phyloP scores from a whole-genome alignment of 306 rosid genomes.

The Pterocarpus macrocarpus region DNA sequence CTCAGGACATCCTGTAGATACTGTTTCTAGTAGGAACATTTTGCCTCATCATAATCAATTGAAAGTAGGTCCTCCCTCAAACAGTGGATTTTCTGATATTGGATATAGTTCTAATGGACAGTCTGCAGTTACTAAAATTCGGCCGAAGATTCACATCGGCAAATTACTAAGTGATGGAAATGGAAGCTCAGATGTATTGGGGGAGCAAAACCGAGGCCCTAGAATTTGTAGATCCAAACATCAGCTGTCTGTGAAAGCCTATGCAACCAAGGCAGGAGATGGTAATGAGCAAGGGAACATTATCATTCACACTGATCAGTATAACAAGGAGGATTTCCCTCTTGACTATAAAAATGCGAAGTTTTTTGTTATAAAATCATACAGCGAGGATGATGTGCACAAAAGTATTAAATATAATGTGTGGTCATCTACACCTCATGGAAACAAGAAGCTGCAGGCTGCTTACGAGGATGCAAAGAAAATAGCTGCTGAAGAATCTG shows the following conservation, averaged over 20 bases:
- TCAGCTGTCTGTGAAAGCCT: slow-evolving; percentile 73
- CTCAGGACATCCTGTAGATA: slow-evolving; percentile 59
- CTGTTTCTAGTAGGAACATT: slow-evolving; percentile 61
- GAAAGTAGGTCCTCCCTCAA: slow-evolving; percentile 56
- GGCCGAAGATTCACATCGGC: slow-evolving; percentile 62
- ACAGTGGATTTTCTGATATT: slow-evolving; percentile 65
- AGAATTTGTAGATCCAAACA: slow-evolving; percentile 72
- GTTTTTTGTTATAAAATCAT: slow-evolving; percentile 91
- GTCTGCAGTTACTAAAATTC: slow-evolving; percentile 57
- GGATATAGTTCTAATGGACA: slow-evolving; percentile 67
- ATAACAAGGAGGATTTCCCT: slow-evolving; percentile 80
- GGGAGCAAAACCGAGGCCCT: slow-evolving; percentile 94
- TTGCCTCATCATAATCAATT: slow-evolving; percentile 59
- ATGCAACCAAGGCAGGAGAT: slow-evolving; percentile 79
- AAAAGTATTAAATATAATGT: slow-evolving; percentile 94
- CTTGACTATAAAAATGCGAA: slow-evolving; percentile 75
- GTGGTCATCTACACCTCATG: slow-evolving; percentile 98
- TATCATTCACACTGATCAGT: slow-evolving; percentile 74
- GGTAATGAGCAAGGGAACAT: slow-evolving; percentile 77
- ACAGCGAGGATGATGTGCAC: slow-evolving; percentile 99
- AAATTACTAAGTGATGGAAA: slow-evolving; percentile 59
- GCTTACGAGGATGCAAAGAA: slow-evolving; percentile 83
- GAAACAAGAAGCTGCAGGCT: slow-evolving; percentile 81
- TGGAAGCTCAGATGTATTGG: slow-evolving; percentile 68
- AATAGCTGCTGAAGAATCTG: slow-evolving; percentile 65